phyloP scores from a whole-genome alignment of 306 rosid species.

The Corylus americana region DNA sequence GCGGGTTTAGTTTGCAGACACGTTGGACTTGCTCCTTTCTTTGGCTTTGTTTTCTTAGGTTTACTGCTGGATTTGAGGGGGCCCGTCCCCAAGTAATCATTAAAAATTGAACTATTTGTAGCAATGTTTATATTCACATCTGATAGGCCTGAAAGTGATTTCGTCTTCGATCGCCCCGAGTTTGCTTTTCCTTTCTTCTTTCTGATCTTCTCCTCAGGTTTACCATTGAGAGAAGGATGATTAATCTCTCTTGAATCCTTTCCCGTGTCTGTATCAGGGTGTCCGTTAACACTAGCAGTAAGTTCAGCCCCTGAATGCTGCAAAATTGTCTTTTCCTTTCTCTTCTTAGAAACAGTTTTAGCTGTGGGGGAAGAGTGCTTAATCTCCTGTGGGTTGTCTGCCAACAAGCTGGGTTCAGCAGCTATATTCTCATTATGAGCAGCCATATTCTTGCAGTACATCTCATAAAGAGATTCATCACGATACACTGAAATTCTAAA shows the following conservation, averaged over 20 bases:
- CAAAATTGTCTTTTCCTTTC: constrained; percentile 24
- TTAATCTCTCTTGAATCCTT: constrained; percentile 17
- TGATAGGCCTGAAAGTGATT: constrained; percentile 61
- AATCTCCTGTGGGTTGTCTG: constrained; percentile 22
- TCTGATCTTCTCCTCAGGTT: constrained; percentile 22
- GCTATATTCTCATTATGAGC: constrained; percentile 30
- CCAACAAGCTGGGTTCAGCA: constrained; percentile 31
- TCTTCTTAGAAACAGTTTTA: constrained; percentile 37
- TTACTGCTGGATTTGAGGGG: constrained; percentile 22
- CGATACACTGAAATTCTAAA: constrained; percentile 57
- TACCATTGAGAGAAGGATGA: background rate
- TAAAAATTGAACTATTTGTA: constrained; percentile 16
- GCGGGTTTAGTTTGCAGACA: constrained; percentile 34
- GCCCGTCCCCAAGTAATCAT: constrained; percentile 24
- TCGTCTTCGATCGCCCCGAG: constrained; percentile 44
- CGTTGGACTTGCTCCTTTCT: constrained; percentile 23
- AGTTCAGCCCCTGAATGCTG: constrained; percentile 37
- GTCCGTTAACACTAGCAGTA: constrained; percentile 34
- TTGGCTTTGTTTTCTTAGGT: constrained; percentile 34
- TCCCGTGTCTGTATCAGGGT: constrained; percentile 7
- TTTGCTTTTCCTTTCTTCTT: constrained; percentile 37
- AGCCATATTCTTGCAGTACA: constrained; percentile 6
- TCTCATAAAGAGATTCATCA: constrained; percentile 53
- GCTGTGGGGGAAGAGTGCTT: constrained; percentile 4
- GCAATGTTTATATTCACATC: constrained; percentile 44